Evolutionary conservation across 169 alveolate species (phyloP).

Genomic region (Blepharisma undulans): DNA sequence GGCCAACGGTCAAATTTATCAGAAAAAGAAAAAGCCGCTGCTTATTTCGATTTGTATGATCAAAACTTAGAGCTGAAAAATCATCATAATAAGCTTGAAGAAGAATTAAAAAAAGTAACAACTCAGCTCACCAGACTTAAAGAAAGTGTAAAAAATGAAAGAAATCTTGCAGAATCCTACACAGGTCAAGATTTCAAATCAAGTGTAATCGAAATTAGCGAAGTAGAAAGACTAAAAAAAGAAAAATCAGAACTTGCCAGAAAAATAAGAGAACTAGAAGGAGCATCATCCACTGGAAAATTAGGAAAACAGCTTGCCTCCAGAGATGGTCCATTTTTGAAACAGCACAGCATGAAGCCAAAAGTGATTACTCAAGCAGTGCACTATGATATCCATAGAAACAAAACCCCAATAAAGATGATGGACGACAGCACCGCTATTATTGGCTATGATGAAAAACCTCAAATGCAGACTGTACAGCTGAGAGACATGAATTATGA

Average conservation of each 20-base stretch:
- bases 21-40: conserved; percentile 25
- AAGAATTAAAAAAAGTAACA: conserved; percentile 19
- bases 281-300: background rate
- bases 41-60: conserved; percentile 29
- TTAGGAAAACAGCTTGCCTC: background rate
- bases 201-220: background rate
- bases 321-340: background rate
- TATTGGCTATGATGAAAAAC: background rate
- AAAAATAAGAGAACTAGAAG: background rate
- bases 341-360: background rate
- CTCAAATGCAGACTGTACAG: background rate
- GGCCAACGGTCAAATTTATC: background rate
- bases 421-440: background rate
- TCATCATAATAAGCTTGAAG: conserved; percentile 39
- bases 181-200: conserved; percentile 32
- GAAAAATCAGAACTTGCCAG: background rate
- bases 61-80: conserved; percentile 43
- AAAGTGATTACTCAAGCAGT: conserved; percentile 10
- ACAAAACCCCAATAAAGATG: background rate
- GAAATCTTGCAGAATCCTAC: background rate
- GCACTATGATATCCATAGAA: background rate
- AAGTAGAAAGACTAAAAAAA: background rate
- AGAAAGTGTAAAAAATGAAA: conserved; percentile 10
- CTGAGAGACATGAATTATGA: background rate
- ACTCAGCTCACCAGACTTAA: background rate